A percentile compares a stretch with the other conserved stretches of the same genome.
These are phyloP conservation scores for Boechera retrofracta DNA, from an alignment of 345 rosid genomes.

Conservation along the genomic window DNA sequence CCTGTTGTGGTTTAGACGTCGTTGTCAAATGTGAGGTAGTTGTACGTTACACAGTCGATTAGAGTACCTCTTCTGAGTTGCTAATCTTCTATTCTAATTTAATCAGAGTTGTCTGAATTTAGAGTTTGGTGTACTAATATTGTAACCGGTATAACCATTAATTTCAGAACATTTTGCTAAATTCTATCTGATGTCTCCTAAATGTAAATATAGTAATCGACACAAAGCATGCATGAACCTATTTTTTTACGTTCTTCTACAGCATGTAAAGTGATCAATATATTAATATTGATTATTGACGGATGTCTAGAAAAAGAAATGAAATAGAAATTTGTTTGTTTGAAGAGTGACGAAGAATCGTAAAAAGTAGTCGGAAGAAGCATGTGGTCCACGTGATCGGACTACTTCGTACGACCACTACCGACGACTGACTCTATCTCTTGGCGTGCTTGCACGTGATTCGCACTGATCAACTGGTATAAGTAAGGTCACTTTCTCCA, in stretches of 20 bases:
- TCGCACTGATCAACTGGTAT: slow-evolving; percentile 37
- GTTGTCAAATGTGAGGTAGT: slow-evolving; percentile 29
- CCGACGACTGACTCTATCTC: background rate
- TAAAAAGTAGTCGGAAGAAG: slow-evolving; percentile 30
- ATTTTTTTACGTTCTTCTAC: background rate
- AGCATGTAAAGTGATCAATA: slow-evolving; percentile 8
- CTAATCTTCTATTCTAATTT: slow-evolving; percentile 11
- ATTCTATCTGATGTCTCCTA: background rate
- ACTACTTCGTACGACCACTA: slow-evolving; percentile 17
- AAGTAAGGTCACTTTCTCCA: slow-evolving; percentile 21
- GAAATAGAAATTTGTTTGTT: background rate
- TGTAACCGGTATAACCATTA: background rate
- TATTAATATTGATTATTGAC: slow-evolving; percentile 21
- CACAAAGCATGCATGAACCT: slow-evolving; percentile 29
- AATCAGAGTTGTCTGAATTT: background rate
- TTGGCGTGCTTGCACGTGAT: slow-evolving; percentile 34
- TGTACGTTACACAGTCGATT: background rate
- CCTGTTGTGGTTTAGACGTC: slow-evolving; percentile 9
- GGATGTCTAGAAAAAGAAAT: background rate
- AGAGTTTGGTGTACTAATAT: background rate
- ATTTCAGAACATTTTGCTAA: background rate
- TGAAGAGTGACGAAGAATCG: slow-evolving; percentile 33
- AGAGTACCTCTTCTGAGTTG: background rate
- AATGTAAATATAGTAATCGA: background rate
- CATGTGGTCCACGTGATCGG: slow-evolving; percentile 43